A percentile compares a stretch with the other conserved stretches of the same genome.
These are phyloP conservation scores for Mesembryanthemum crystallinum DNA, from an alignment of 148 eudicot species.

Conservation along the genomic window DNA sequence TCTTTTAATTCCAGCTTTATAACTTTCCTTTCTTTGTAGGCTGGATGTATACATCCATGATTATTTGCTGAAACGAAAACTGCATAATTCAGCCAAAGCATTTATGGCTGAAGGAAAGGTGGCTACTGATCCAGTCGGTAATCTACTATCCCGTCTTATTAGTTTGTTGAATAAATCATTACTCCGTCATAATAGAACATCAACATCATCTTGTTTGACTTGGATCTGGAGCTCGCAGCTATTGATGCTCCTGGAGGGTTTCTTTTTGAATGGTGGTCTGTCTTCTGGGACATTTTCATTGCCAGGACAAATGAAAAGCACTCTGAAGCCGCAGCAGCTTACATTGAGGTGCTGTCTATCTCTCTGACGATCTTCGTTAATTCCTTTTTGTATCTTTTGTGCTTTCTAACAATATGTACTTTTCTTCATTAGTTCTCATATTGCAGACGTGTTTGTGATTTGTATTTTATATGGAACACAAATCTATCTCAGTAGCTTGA, in stretches of 20 bases:
- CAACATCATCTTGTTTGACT: slow-evolving; percentile 1
- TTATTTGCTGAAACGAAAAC: slow-evolving; percentile 84
- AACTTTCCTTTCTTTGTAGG: slow-evolving; percentile 43
- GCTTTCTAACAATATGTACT: not conserved
- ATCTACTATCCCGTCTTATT: slow-evolving; percentile 19
- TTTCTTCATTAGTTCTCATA: not conserved
- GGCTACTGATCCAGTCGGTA: slow-evolving; percentile 98
- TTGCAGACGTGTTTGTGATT: not conserved
- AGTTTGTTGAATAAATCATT: slow-evolving; percentile 2
- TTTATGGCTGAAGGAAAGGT: slow-evolving; percentile 99
- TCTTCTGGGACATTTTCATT: slow-evolving; percentile 97
- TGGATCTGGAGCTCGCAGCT: slow-evolving; percentile 46
- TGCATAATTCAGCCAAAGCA: slow-evolving; percentile 91
- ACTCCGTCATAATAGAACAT: not conserved
- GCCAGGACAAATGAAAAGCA: slow-evolving; percentile 97
- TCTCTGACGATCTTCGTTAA: not conserved
- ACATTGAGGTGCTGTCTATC: slow-evolving; percentile 67
- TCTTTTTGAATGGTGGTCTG: slow-evolving; percentile 99
- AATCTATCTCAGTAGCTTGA: not conserved
- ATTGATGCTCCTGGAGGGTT: slow-evolving; percentile 99
- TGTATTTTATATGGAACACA: not conserved
- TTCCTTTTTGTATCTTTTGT: not conserved
- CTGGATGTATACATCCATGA: slow-evolving; percentile 98
- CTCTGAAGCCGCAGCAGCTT: slow-evolving; percentile 93
- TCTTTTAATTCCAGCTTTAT: slow-evolving; percentile 1